These are phyloP conservation scores for Tolypocladium cylindrosporum DNA, from an alignment of 2,329 filamentous ascomycete genomes.

Conservation along the genomic window DNA sequence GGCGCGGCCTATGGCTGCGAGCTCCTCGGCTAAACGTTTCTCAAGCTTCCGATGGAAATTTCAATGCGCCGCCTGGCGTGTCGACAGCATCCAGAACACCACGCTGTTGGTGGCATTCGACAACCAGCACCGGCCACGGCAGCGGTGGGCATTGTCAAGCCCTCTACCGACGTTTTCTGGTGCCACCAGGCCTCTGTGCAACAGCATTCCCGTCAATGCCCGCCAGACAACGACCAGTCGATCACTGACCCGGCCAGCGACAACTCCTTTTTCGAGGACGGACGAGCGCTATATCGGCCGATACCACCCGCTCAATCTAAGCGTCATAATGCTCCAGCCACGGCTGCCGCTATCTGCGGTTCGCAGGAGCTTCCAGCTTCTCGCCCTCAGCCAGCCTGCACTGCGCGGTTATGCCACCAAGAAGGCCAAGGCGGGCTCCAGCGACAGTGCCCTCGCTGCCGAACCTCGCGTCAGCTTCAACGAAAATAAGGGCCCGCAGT, in stretches of 20 bases:
- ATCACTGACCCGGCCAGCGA: background rate
- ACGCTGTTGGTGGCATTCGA: background rate
- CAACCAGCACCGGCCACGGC: background rate
- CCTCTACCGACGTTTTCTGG: background rate
- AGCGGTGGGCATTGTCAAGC: background rate
- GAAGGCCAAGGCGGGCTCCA: conserved; percentile 9
- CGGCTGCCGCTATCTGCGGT: conserved; percentile 17
- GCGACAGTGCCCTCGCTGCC: conserved; percentile 6
- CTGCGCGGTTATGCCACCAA: conserved; percentile 21
- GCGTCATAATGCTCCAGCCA: conserved; percentile 19
- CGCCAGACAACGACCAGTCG: background rate
- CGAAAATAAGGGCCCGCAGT: conserved; percentile 18
- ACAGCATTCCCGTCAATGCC: background rate
- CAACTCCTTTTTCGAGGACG: background rate
- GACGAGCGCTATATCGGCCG: background rate
- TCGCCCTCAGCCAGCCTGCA: conserved; percentile 15
- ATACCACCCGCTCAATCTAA: background rate
- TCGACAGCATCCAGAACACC: background rate
- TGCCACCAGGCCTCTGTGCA: background rate
- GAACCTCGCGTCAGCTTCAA: conserved; percentile 9
- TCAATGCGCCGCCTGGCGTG: conserved; percentile 1
- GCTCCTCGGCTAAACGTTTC: conserved; percentile 15
- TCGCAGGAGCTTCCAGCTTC: conserved; percentile 17
- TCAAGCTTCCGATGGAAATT: conserved; percentile 15
- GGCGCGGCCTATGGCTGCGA: conserved; percentile 4